Conservation (phyloP, 169 alveolate genomes). For the Ichthyophthirius multifiliis region DNA sequence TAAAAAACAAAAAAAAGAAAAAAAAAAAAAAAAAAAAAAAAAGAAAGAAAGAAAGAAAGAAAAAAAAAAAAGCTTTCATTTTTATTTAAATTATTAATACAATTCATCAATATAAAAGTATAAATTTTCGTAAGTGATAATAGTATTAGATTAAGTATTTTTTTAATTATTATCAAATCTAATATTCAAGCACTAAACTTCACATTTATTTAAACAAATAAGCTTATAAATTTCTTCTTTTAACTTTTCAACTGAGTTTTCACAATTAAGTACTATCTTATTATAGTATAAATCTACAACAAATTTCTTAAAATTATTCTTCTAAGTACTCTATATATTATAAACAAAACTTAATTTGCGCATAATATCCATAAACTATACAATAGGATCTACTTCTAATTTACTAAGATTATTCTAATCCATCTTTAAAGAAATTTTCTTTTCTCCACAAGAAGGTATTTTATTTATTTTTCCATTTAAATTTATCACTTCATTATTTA, state of each 20-base stretch:
- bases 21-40: no score
- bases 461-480: conserved; percentile 8
- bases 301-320: conserved; percentile 13
- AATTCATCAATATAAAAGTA: conserved; percentile 19
- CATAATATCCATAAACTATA: conserved; percentile 29
- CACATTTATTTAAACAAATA: not conserved
- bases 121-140: not conserved
- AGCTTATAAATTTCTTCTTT: conserved; percentile 8
- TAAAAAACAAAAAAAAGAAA: no score
- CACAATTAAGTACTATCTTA: not conserved
- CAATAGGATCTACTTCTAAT: conserved; percentile 42
- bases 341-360: conserved; percentile 29
- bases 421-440: conserved; percentile 11
- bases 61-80: no score
- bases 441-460: not conserved
- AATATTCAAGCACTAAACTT: not conserved
- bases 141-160: no score
- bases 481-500: not conserved
- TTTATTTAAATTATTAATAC: not conserved
- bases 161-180: conserved; percentile 2
- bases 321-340: not conserved
- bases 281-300: conserved; percentile 3
- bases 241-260: not conserved
- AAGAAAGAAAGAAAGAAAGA: no score
- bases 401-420: conserved; percentile 8